Conservation (phyloP, 805 yeast genomes). For the Vanderwaltozyma tropicalis region DNA sequence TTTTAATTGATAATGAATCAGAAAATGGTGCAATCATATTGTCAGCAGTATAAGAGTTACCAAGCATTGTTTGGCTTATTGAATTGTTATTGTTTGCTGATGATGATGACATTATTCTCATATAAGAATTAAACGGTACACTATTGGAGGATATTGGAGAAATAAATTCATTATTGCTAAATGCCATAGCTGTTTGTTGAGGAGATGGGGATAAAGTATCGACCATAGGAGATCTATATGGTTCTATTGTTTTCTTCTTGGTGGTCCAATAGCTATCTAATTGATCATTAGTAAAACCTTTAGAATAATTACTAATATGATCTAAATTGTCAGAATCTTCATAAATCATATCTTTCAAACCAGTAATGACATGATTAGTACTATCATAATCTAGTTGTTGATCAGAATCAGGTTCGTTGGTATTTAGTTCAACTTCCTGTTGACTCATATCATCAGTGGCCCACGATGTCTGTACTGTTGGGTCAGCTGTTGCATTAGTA, state of each 20-base stretch:
- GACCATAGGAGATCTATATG: neutral
- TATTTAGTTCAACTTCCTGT: neutral
- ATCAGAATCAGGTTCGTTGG: slow-evolving; percentile 2
- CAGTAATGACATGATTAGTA: slow-evolving; percentile 22
- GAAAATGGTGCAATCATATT: neutral
- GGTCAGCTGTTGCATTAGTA: slow-evolving; percentile 7
- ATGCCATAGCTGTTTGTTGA: slow-evolving; percentile 1
- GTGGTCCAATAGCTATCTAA: slow-evolving; percentile 27
- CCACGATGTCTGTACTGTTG: neutral
- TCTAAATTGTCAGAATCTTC: slow-evolving; percentile 25
- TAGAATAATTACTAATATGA: slow-evolving; percentile 22
- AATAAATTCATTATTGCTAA: slow-evolving; percentile 3
- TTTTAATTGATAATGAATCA: neutral
- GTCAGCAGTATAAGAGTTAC: neutral
- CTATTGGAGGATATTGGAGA: slow-evolving; percentile 2
- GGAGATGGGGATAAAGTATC: neutral
- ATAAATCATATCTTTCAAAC: slow-evolving; percentile 26
- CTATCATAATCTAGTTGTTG: slow-evolving; percentile 24
- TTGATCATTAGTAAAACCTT: slow-evolving; percentile 28
- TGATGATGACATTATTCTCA: slow-evolving; percentile 1
- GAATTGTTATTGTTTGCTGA: neutral
- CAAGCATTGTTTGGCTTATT: neutral
- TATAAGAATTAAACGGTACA: slow-evolving; percentile 2
- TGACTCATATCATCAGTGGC: neutral
- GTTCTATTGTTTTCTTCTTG: slow-evolving; percentile 5